Evolutionary conservation across 371 early-diverging fungal species (phyloP).

Genomic region (Apophysomyces trapeziformis): DNA sequence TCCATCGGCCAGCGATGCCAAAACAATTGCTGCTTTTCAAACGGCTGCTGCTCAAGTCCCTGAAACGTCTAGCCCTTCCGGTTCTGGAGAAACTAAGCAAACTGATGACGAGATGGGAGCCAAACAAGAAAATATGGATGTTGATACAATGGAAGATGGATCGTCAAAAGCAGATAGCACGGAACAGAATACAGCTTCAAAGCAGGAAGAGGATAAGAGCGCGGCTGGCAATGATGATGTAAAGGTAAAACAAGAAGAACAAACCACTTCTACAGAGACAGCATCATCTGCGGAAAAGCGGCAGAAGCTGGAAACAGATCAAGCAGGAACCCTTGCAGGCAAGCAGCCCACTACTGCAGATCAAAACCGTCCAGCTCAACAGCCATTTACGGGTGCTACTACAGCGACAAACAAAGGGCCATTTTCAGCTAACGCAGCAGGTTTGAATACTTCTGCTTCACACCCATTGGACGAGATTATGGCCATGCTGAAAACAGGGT

Average conservation of each 20-base stretch:
- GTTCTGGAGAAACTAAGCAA: slow-evolving; percentile 1
- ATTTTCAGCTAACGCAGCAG: slow-evolving; percentile 13
- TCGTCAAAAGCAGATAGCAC: neutral
- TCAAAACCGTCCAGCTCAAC: slow-evolving; percentile 1
- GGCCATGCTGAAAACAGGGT: slow-evolving; percentile 95
- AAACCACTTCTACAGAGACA: neutral
- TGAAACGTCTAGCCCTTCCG: neutral
- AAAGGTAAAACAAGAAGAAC: slow-evolving; percentile 12
- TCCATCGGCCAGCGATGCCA: slow-evolving; percentile 22
- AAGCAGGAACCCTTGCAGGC: neutral
- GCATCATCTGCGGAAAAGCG: neutral
- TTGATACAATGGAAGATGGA: slow-evolving; percentile 4
- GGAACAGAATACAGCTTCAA: neutral
- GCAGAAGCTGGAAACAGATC: neutral
- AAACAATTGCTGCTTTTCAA: slow-evolving; percentile 15
- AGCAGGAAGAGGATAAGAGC: slow-evolving; percentile 25
- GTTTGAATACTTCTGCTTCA: slow-evolving; percentile 20
- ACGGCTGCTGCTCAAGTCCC: slow-evolving; percentile 14
- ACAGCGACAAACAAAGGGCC: slow-evolving; percentile 21
- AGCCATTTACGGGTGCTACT: neutral
- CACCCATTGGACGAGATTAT: slow-evolving; percentile 94
- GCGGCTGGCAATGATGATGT: slow-evolving; percentile 7
- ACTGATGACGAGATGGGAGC: neutral
- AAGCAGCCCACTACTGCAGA: neutral
- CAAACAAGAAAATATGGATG: slow-evolving; percentile 11